Percentiles rank a stretch among this genome's conserved stretches.
Evolutionary conservation across 768 basidiomycete species (phyloP).

Genomic region (Holtermanniella nyarrowii): DNA sequence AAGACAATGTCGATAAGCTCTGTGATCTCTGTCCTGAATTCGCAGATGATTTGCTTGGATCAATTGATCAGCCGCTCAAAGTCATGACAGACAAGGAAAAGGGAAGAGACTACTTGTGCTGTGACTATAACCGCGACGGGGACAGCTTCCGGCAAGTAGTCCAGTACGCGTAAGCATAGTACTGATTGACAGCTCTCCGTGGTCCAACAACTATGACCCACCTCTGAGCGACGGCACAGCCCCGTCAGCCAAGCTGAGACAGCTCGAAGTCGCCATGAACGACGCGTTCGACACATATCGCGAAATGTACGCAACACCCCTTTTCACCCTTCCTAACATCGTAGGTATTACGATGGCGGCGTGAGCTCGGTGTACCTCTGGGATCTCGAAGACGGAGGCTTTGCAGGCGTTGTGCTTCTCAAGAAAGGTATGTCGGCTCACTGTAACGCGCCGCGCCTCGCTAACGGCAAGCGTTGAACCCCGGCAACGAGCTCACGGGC

Average conservation of each 20-base stretch:
- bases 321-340: background rate
- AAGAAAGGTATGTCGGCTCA: conserved; percentile 64
- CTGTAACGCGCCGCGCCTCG: background rate
- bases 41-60: conserved; percentile 86
- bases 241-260: conserved; percentile 72
- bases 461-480: conserved; percentile 1
- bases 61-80: conserved; percentile 87
- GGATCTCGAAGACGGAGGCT: conserved; percentile 93
- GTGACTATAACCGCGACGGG: conserved; percentile 87
- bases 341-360: conserved; percentile 94
- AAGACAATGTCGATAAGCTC: conserved; percentile 74
- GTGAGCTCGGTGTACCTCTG: conserved; percentile 94
- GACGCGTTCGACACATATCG: conserved; percentile 96
- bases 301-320: conserved; percentile 58
- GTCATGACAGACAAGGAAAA: conserved; percentile 60
- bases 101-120: conserved; percentile 81
- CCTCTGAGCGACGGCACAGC: conserved; percentile 78
- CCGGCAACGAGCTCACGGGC: conserved; percentile 44
- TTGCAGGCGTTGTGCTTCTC: conserved; percentile 89
- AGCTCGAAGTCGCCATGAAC: conserved; percentile 85
- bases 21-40: conserved; percentile 79
- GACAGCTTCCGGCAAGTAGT: conserved; percentile 56
- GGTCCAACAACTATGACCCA: conserved; percentile 95
- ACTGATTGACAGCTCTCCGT: conserved; percentile 63
- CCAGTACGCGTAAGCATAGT: background rate